Evolutionary conservation across 2,329 filamentous ascomycete genomes (phyloP).

Genomic region (Ophiostoma perfectum): DNA sequence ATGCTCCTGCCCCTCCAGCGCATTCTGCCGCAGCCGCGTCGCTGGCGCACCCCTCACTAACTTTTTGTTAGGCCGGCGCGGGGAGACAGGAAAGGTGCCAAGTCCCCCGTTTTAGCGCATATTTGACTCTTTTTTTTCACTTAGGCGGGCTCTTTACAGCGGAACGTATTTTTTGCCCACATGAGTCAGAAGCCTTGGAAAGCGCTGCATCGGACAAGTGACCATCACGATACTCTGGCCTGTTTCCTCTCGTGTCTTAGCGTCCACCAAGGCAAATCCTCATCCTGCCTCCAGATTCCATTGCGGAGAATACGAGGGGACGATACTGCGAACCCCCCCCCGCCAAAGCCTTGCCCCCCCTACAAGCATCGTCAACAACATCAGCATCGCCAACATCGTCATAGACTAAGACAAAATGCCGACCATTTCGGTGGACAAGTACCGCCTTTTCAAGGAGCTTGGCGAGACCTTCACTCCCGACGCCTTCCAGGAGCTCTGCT

Average conservation of each 20-base stretch:
- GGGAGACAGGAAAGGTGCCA: too few relatives aligned
- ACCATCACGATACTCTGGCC: not conserved
- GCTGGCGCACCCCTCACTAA: conserved; percentile 21
- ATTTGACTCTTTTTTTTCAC: too few relatives aligned
- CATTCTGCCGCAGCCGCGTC: conserved; percentile 14
- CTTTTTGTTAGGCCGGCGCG: conserved; percentile 4
- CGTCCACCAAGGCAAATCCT: not conserved
- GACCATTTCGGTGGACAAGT: conserved; percentile 95
- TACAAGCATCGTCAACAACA: not conserved
- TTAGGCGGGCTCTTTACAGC: conserved; percentile 10
- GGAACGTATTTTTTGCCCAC: conserved; percentile 15
- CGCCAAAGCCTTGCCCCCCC: too few relatives aligned
- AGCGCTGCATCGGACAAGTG: not conserved
- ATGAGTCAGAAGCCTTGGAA: conserved; percentile 18
- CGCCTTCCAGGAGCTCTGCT: conserved; percentile 95
- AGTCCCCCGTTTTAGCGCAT: too few relatives aligned
- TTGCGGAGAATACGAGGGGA: not conserved
- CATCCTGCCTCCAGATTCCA: not conserved
- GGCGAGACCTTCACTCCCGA: conserved; percentile 86
- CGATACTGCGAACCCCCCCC: not conserved
- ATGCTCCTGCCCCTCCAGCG: not conserved
- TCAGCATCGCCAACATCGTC: not conserved
- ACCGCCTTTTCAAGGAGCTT: conserved; percentile 86
- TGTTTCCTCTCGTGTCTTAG: not conserved
- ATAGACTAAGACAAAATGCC: conserved; percentile 47